phyloP scores from a whole-genome alignment of 345 rosid genomes.

The Barbarea vulgaris region DNA sequence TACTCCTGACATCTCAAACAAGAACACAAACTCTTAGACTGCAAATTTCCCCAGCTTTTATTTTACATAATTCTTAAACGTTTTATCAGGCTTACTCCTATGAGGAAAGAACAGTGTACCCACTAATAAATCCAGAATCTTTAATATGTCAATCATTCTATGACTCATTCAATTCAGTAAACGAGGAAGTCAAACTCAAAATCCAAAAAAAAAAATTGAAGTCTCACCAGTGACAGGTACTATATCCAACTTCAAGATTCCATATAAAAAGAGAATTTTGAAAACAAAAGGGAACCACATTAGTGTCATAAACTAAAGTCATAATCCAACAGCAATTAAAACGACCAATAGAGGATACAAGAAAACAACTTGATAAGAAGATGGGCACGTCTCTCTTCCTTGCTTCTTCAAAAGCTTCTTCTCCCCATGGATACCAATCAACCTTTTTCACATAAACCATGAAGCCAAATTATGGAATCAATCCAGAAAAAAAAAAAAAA shows the following conservation, averaged over 20 bases:
- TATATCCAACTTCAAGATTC: conserved; percentile 84
- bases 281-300: conserved; percentile 29
- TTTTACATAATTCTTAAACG: too few relatives aligned
- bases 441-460: conserved; percentile 52
- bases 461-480: not conserved
- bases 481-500: not conserved
- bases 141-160: not conserved
- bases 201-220: not conserved
- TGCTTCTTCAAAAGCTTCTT: conserved; percentile 89
- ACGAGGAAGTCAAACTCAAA: not conserved
- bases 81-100: too few relatives aligned
- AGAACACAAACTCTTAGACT: not conserved
- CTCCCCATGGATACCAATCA: conserved; percentile 95
- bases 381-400: conserved; percentile 80
- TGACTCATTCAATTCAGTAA: not conserved
- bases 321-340: not conserved
- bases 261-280: conserved; percentile 37
- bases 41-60: not conserved
- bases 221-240: conserved; percentile 97
- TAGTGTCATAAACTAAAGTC: not conserved
- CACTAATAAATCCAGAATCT: not conserved
- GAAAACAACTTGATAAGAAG: conserved; percentile 78
- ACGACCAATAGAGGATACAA: conserved; percentile 4
- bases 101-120: not conserved
- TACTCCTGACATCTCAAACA: not conserved